Conservation (phyloP, 805 yeast species). For the Nakazawaea ambrosiae region DNA sequence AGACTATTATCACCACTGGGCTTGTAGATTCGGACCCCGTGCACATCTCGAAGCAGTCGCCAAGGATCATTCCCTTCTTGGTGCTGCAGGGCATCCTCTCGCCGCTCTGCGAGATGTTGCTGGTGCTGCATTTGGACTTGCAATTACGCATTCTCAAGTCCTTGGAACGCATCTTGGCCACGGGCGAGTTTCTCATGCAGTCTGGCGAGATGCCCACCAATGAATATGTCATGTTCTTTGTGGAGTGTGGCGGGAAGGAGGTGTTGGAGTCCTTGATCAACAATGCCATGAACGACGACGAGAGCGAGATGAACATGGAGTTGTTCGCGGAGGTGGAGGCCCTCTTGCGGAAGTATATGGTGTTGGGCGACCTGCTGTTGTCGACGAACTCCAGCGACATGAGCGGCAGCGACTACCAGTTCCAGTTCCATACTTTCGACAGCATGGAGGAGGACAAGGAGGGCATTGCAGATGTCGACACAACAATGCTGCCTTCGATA, state of each 20-base stretch:
- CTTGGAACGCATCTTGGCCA: slow-evolving; percentile 10
- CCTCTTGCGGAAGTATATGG: slow-evolving; percentile 1
- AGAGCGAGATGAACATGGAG: slow-evolving; percentile 6
- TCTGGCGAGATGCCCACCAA: slow-evolving; percentile 4
- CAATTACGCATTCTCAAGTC: slow-evolving; percentile 7
- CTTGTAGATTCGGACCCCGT: too few relatives aligned
- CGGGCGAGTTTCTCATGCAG: slow-evolving; percentile 6
- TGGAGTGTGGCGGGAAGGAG: slow-evolving; percentile 9
- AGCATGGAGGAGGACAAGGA: not conserved
- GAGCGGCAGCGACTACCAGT: slow-evolving; percentile 5
- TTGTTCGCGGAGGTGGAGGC: slow-evolving; percentile 3
- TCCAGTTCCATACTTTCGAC: not conserved
- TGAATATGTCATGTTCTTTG: slow-evolving; percentile 6
- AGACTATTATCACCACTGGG: not conserved
- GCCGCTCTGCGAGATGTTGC: slow-evolving; percentile 8
- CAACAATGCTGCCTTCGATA: slow-evolving; percentile 4
- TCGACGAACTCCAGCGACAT: slow-evolving; percentile 5
- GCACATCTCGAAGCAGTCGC: slow-evolving; percentile 4
- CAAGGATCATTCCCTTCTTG: slow-evolving; percentile 10
- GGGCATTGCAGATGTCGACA: not conserved
- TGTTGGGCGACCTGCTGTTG: not conserved
- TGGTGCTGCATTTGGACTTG: slow-evolving; percentile 1
- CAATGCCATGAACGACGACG: slow-evolving; percentile 7
- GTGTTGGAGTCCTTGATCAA: slow-evolving; percentile 6
- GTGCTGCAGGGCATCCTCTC: slow-evolving; percentile 8